phyloP scores from a whole-genome alignment of 169 alveolate genomes.

The Babesia bovis region DNA sequence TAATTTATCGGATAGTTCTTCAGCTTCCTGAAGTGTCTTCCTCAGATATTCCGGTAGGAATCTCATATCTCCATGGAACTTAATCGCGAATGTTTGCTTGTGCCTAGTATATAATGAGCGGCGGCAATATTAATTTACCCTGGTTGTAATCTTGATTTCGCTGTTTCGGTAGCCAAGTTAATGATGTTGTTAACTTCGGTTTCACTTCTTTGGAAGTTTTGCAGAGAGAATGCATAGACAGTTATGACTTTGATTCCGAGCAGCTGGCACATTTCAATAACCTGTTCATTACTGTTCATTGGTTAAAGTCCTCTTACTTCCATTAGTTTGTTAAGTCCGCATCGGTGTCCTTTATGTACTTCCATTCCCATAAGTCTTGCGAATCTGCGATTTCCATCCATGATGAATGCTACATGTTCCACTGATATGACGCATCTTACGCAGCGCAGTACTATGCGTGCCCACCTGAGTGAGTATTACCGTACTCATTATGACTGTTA shows the following conservation, averaged over 20 bases:
- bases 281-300: no score
- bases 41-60: conserved; percentile 63
- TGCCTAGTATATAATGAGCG: conserved; percentile 5
- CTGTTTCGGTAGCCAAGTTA: conserved; percentile 9
- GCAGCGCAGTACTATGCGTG: conserved; percentile 17
- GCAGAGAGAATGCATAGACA: conserved; percentile 83
- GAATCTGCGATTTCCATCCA: conserved; percentile 90
- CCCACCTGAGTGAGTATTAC: conserved; percentile 17
- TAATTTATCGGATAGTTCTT: conserved; percentile 41
- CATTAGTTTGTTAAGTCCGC: conserved; percentile 49
- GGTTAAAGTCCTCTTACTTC: no score
- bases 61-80: conserved; percentile 70
- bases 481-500: no score
- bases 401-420: conserved; percentile 82
- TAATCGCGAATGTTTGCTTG: conserved; percentile 58
- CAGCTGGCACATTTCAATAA: conserved; percentile 70
- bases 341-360: conserved; percentile 36
- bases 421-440: conserved; percentile 32
- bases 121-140: conserved; percentile 9
- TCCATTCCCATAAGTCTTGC: conserved; percentile 68
- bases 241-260: conserved; percentile 80
- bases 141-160: background rate
- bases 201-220: conserved; percentile 77
- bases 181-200: conserved; percentile 40
- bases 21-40: conserved; percentile 57